phyloP scores from a whole-genome alignment of 108 stramenopile genomes.

The Parmales sp. region DNA sequence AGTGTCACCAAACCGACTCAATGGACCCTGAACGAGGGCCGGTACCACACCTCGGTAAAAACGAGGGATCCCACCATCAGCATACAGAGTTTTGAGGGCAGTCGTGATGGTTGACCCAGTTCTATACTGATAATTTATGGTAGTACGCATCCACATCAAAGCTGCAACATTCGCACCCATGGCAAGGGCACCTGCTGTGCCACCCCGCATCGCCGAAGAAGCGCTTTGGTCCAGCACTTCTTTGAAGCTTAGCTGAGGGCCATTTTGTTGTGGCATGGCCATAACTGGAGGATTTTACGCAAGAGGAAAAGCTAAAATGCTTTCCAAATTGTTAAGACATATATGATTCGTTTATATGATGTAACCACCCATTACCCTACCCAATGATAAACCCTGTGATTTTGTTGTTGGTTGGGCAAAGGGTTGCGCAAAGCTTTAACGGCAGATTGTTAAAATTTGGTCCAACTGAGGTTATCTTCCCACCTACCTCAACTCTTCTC shows the following conservation, averaged over 20 bases:
- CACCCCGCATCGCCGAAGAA: slow-evolving; percentile 61
- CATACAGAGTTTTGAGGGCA: slow-evolving; percentile 79
- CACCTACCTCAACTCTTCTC: no score
- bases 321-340: no score
- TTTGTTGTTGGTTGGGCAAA: no score
- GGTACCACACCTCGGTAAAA: slow-evolving; percentile 90
- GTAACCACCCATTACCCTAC: no score
- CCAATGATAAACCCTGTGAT: no score
- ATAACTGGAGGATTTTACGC: no score
- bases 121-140: slow-evolving; percentile 97
- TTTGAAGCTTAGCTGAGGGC: background rate
- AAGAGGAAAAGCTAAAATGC: no score
- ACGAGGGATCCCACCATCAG: slow-evolving; percentile 89
- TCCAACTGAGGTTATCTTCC: no score
- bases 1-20: slow-evolving; percentile 93
- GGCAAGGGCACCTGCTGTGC: slow-evolving; percentile 78
- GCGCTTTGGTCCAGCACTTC: background rate
- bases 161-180: slow-evolving; percentile 72
- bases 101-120: slow-evolving; percentile 81
- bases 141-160: slow-evolving; percentile 96
- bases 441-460: no score
- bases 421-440: no score
- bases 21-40: slow-evolving; percentile 82
- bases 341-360: no score
- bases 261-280: no score